These are phyloP conservation scores for Cephaloascus fragrans DNA, from an alignment of 805 yeast genomes.

Conservation along the genomic window DNA sequence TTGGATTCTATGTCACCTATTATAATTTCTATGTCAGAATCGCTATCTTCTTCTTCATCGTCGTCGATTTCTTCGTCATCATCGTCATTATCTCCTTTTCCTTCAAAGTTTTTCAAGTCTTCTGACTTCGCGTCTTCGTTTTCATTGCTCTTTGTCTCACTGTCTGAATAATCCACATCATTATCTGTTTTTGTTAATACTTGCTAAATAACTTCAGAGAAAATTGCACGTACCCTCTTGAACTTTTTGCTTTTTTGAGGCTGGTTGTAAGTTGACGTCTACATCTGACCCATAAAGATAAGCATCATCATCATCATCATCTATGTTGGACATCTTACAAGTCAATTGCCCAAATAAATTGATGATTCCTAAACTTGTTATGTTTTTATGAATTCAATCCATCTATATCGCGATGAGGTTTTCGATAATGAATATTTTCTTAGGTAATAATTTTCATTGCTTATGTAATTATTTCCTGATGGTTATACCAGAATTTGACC, in stretches of 20 bases:
- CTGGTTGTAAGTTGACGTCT: conserved; percentile 12
- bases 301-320: conserved; percentile 68
- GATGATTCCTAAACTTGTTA: neutral
- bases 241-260: conserved; percentile 16
- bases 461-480: neutral
- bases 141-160: conserved; percentile 8
- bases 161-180: conserved; percentile 9
- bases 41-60: conserved; percentile 38
- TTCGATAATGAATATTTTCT: too few relatives aligned
- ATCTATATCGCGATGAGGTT: neutral
- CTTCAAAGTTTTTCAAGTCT: conserved; percentile 8
- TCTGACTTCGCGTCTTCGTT: conserved; percentile 14
- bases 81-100: conserved; percentile 12
- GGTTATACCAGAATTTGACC: neutral
- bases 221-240: conserved; percentile 2
- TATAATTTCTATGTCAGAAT: conserved; percentile 76
- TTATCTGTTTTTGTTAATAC: conserved; percentile 12
- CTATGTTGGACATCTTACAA: conserved; percentile 19
- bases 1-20: conserved; percentile 36
- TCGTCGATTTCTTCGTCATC: conserved; percentile 35
- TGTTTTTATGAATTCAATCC: neutral
- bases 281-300: conserved; percentile 53
- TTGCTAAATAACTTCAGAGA: conserved; percentile 3
- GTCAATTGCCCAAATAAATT: neutral
- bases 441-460: too few relatives aligned